Evolutionary conservation across 768 basidiomycete genomes (phyloP), one percentile per base, ranked within the genome.

Genomic region (Suillus clintonianus): DNA sequence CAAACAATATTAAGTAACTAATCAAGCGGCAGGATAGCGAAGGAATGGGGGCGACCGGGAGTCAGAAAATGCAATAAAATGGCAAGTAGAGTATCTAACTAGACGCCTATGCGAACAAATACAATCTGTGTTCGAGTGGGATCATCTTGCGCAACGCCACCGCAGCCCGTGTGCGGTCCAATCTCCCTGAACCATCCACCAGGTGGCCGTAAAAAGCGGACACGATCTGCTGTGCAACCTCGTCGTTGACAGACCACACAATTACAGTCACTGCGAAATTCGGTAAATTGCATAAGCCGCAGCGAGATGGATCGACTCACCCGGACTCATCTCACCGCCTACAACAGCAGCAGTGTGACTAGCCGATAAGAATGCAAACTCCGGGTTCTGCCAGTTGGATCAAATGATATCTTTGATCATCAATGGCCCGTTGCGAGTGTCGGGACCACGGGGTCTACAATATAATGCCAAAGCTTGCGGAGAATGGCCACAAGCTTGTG

Each of bases 171-270:
- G 19, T 30, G 13, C n/a, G 30, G 36, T 54, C 53, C 53, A 54
- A 30, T 36, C 34, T 36, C n/a, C 47, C n/a, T n/a, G n/a, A 27
- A n/a, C 53, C 53, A 19, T 55, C 53, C 19, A 32, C 27, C 19
- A 55, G 17, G 17, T 8, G 1, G 19, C 2, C 48, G 42, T 59
- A 59, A n/a, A 59, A 59, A 7, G 32, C 41, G 13, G 32, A 34
- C 32, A 42, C 57, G 27, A 59, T 59, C 15, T 41, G 10, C 7
- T 30, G 57, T 37, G 62, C 70, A 42, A 62, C 61, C 48, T 37
- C 53, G 50, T 71, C 70, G 8, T 54, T 24, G 14, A 71, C 68
- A 9, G 70, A 64, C 70, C 70, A 68, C 63, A 69, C 70, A 15
- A 71, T 50, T n/a, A n/a, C n/a, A n/a, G 8, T 68, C 69, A 50